phyloP scores from a whole-genome alignment of 495 filamentous ascomycete species.

The Penicillium subrubescens region DNA sequence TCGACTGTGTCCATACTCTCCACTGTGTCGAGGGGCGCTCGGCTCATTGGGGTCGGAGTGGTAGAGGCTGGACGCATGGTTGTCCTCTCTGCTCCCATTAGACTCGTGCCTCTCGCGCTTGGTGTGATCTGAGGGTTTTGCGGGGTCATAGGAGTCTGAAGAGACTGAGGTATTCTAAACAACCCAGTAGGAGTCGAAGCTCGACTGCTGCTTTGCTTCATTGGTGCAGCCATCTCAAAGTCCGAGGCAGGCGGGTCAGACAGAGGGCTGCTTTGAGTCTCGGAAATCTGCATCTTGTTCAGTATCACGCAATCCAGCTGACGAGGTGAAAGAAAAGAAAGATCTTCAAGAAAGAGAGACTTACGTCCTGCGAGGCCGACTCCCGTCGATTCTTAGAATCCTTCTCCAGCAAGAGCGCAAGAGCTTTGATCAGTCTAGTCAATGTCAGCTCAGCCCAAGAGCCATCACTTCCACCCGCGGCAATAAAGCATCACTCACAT shows the following conservation, averaged over 20 bases:
- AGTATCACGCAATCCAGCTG: neutral
- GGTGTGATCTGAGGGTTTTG: neutral
- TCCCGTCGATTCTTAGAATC: neutral
- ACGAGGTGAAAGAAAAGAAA: neutral
- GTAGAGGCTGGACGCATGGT: neutral
- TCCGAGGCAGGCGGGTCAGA: neutral
- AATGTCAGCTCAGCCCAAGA: neutral
- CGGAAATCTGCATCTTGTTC: neutral
- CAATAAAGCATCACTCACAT: slow-evolving; percentile 1
- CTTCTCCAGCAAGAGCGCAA: slow-evolving; percentile 5
- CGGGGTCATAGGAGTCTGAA: neutral
- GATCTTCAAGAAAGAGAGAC: slow-evolving; percentile 5
- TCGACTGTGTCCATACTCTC: neutral
- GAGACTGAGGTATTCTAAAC: neutral
- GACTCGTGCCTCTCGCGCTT: neutral
- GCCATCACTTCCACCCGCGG: neutral
- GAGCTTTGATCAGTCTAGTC: slow-evolving; percentile 5
- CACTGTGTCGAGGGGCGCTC: too few relatives aligned
- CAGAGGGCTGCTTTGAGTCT: neutral
- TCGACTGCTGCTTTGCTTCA: neutral
- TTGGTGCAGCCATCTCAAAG: neutral
- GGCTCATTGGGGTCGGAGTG: neutral
- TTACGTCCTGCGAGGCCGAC: slow-evolving; percentile 1
- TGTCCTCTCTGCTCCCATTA: neutral
- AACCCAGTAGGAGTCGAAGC: neutral